phyloP scores from a whole-genome alignment of 176 grass and related monocot species.

The Echinochloa phyllopogon region DNA sequence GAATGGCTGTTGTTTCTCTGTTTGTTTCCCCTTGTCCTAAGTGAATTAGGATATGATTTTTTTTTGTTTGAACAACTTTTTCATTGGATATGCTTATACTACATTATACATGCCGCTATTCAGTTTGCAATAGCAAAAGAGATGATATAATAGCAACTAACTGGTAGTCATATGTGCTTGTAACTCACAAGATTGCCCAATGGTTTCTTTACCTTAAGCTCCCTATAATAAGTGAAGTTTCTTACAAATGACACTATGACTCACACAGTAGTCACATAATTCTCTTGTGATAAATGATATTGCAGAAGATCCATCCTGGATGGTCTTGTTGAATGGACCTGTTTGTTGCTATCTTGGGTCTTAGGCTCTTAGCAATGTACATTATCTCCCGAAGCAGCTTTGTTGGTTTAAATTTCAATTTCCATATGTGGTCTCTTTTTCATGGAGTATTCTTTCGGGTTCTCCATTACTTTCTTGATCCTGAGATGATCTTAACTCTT shows the following conservation, averaged over 20 bases:
- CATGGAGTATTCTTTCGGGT: not conserved
- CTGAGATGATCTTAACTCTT: not conserved
- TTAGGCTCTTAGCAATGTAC: not conserved
- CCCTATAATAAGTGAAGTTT: not conserved
- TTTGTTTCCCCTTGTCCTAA: not conserved
- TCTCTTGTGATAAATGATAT: not conserved
- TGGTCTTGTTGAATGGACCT: not conserved
- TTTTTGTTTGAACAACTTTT: not conserved
- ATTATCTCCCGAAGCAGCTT: not conserved
- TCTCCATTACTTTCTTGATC: not conserved
- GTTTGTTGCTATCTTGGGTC: not conserved
- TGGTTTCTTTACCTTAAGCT: not conserved
- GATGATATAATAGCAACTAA: not conserved
- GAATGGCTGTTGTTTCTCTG: not conserved
- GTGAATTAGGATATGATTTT: not conserved
- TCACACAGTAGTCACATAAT: not conserved
- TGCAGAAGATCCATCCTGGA: not conserved
- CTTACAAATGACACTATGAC: not conserved
- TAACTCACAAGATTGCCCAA: not conserved
- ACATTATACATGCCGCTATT: not conserved
- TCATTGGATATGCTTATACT: not conserved
- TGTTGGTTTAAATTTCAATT: not conserved
- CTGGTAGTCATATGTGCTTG: not conserved
- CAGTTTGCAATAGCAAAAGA: not conserved
- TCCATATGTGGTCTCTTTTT: not conserved